These are phyloP conservation scores for Cymbidium sinense DNA, from an alignment of 106 monocot species.

Conservation along the genomic window DNA sequence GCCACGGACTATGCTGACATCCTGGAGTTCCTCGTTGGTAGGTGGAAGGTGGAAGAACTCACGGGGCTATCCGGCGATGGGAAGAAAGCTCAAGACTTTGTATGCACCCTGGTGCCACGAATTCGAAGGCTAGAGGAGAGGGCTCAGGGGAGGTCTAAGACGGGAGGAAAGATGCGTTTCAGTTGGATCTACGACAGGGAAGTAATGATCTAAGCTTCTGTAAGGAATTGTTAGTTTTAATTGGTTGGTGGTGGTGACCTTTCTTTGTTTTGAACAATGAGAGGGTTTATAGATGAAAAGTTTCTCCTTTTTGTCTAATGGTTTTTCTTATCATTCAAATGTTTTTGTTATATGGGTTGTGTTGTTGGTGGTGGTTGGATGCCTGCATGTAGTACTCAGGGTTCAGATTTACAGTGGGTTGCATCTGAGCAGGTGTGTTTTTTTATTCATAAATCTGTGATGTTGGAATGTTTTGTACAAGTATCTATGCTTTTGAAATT, in stretches of 20 bases:
- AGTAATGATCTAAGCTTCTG: constrained; percentile 11
- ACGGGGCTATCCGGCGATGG: constrained; percentile 28
- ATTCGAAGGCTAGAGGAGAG: constrained; percentile 25
- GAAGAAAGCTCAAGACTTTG: constrained; percentile 27
- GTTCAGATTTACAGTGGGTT: too few species aligned
- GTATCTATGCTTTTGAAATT: neutral
- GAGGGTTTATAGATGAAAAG: neutral
- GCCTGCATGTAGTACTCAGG: too few species aligned
- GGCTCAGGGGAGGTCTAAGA: constrained; percentile 21
- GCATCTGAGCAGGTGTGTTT: neutral
- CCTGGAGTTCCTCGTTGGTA: constrained; percentile 43
- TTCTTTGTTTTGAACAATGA: neutral
- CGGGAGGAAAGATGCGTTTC: constrained; percentile 8
- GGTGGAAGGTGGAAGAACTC: constrained; percentile 44
- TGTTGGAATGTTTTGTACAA: neutral
- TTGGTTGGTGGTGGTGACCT: neutral
- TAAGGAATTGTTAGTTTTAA: neutral
- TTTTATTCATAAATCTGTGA: neutral
- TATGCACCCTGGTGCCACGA: constrained; percentile 22
- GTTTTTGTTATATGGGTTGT: neutral
- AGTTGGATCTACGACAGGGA: constrained; percentile 25
- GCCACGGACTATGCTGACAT: constrained; percentile 61
- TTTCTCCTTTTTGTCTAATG: neutral
- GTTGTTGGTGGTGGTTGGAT: neutral
- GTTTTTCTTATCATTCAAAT: neutral